Percentiles rank a stretch among this genome's conserved stretches.
phyloP scores from a whole-genome alignment of 2,329 filamentous ascomycete species.

The Chrysoporthe puriensis region DNA sequence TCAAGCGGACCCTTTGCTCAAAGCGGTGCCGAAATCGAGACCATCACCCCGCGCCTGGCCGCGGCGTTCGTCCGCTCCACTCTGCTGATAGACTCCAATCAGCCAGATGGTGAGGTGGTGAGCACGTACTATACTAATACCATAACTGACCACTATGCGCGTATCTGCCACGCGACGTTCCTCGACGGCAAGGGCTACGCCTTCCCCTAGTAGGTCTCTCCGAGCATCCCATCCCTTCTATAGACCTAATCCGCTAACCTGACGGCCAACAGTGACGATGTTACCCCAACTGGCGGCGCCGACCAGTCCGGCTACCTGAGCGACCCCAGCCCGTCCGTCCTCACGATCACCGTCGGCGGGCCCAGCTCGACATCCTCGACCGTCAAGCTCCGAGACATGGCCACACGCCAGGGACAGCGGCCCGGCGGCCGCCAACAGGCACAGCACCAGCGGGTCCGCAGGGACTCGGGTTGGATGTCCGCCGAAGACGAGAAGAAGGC shows the following conservation, averaged over 20 bases:
- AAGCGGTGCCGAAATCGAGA: slow-evolving; percentile 53
- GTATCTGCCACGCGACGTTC: slow-evolving; percentile 65
- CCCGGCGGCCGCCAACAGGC: slow-evolving; percentile 15
- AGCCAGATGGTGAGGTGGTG: slow-evolving; percentile 55
- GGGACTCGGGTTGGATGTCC: slow-evolving; percentile 12
- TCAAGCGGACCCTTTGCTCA: slow-evolving; percentile 59
- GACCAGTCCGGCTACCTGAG: slow-evolving; percentile 68
- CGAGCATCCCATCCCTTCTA: not conserved
- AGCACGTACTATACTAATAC: slow-evolving; percentile 55
- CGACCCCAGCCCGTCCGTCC: slow-evolving; percentile 56
- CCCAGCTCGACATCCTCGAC: slow-evolving; percentile 17
- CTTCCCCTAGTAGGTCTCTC: slow-evolving; percentile 58
- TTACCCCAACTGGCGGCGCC: slow-evolving; percentile 54
- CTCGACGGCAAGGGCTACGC: slow-evolving; percentile 67
- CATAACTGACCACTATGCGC: slow-evolving; percentile 69
- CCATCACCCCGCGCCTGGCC: slow-evolving; percentile 72
- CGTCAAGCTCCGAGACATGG: slow-evolving; percentile 18
- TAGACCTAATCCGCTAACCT: not conserved
- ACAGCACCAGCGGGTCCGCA: slow-evolving; percentile 9
- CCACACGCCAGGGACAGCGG: slow-evolving; percentile 17
- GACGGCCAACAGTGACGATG: slow-evolving; percentile 57
- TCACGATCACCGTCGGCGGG: slow-evolving; percentile 62
- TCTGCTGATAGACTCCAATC: slow-evolving; percentile 56
- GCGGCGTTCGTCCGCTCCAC: slow-evolving; percentile 78
- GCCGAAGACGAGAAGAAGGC: slow-evolving; percentile 26